Conservation (phyloP, 805 yeast species). For the Saitoella complicata region DNA sequence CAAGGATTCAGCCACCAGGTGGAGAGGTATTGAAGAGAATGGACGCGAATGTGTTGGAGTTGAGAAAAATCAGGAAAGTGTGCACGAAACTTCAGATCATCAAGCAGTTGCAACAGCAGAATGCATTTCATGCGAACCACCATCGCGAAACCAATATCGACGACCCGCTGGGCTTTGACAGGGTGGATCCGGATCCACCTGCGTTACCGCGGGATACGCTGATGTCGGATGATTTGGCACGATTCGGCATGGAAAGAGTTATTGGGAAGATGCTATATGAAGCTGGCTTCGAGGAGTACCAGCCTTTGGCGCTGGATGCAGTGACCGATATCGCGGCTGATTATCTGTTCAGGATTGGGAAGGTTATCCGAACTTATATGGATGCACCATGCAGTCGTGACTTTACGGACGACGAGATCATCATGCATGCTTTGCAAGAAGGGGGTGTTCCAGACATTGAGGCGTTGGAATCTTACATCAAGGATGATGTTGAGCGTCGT, state of each 20-base stretch:
- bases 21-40: constrained; percentile 48
- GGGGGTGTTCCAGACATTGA: constrained; percentile 76
- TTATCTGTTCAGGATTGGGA: constrained; percentile 58
- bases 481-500: constrained; percentile 56
- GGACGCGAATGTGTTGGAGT: constrained; percentile 50
- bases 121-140: too few relatives aligned
- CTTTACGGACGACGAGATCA: constrained; percentile 27
- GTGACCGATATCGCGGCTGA: constrained; percentile 72
- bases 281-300: constrained; percentile 76
- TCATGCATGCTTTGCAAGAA: constrained; percentile 54
- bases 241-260: constrained; percentile 47
- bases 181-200: too few relatives aligned
- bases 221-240: constrained; percentile 40
- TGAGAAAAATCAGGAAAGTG: constrained; percentile 75
- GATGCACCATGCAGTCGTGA: constrained; percentile 34
- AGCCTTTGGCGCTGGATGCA: constrained; percentile 58
- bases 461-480: constrained; percentile 54
- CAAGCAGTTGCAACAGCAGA: constrained; percentile 78
- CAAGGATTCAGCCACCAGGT: constrained; percentile 21
- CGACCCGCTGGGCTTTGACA: too few relatives aligned
- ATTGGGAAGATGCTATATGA: constrained; percentile 75
- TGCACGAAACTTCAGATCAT: constrained; percentile 80
- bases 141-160: too few relatives aligned
- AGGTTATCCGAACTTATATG: constrained; percentile 49
- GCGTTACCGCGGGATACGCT: constrained; percentile 45